Evolutionary conservation across 2,329 filamentous ascomycete species (phyloP).

Genomic region (Anthostomella pinea): DNA sequence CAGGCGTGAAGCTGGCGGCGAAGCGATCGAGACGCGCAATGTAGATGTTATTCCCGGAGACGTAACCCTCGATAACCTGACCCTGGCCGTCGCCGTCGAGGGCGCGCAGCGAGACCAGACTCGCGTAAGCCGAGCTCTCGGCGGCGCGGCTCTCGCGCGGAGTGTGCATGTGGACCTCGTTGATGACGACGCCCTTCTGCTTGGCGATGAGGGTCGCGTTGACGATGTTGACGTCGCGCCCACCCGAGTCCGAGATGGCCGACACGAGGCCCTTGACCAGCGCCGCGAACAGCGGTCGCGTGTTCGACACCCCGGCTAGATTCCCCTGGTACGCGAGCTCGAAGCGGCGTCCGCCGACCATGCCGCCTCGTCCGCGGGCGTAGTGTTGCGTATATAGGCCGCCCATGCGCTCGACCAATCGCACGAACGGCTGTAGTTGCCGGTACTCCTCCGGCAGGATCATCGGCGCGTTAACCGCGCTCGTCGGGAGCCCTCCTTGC

Average conservation of each 20-base stretch:
- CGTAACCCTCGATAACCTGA: conserved; percentile 61
- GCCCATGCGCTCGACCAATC: conserved; percentile 76
- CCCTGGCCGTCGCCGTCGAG: conserved; percentile 22
- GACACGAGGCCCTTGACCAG: conserved; percentile 73
- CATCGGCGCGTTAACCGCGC: conserved; percentile 76
- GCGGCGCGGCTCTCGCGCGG: conserved; percentile 40
- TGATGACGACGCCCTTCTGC: conserved; percentile 74
- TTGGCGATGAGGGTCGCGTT: conserved; percentile 74
- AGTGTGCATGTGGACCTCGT: conserved; percentile 62
- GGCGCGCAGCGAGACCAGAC: conserved; percentile 31
- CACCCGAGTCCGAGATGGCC: conserved; percentile 64
- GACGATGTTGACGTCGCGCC: conserved; percentile 75
- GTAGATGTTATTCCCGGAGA: conserved; percentile 59
- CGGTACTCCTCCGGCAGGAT: conserved; percentile 79
- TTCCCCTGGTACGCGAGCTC: conserved; percentile 77
- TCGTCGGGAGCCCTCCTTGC: conserved; percentile 68
- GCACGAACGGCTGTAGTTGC: conserved; percentile 71
- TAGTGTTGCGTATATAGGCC: conserved; percentile 77
- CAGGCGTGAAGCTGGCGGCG: conserved; percentile 67
- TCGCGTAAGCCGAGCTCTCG: conserved; percentile 63
- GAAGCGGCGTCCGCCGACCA: conserved; percentile 63
- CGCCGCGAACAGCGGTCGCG: conserved; percentile 74
- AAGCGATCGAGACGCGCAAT: conserved; percentile 73
- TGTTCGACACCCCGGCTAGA: conserved; percentile 67
- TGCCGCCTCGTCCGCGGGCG: conserved; percentile 38